Evolutionary conservation across 257 asterid genomes (phyloP).

Genomic region (Prunella vulgaris): DNA sequence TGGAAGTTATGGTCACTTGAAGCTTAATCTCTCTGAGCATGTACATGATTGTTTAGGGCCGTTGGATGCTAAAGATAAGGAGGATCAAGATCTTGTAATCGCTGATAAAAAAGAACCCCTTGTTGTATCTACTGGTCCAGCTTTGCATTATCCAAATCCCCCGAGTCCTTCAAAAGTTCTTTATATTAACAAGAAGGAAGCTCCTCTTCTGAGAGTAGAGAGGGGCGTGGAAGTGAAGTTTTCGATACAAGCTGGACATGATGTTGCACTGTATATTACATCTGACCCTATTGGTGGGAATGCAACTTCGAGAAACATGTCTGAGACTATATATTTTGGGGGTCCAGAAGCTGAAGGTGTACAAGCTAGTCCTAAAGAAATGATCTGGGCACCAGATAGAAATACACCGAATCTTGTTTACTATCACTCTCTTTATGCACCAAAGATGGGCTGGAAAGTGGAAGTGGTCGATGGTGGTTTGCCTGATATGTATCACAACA

Average conservation of each 20-base stretch:
- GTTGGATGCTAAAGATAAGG: slow-evolving; percentile 84
- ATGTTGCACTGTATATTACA: slow-evolving; percentile 91
- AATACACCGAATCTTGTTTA: slow-evolving; percentile 91
- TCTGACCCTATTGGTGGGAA: slow-evolving; percentile 98
- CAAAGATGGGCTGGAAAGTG: slow-evolving; percentile 98
- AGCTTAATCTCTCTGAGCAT: slow-evolving; percentile 60
- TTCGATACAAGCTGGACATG: slow-evolving; percentile 96
- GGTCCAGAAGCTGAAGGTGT: slow-evolving; percentile 96
- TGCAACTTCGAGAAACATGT: slow-evolving; percentile 74
- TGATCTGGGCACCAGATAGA: slow-evolving; percentile 89
- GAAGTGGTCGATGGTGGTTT: slow-evolving; percentile 98
- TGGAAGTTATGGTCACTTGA: slow-evolving; percentile 70
- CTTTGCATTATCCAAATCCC: slow-evolving; percentile 90
- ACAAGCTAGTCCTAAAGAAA: slow-evolving; percentile 73
- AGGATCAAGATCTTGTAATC: slow-evolving; percentile 90
- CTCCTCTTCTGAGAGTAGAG: slow-evolving; percentile 89
- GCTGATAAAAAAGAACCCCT: slow-evolving; percentile 93
- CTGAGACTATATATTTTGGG: slow-evolving; percentile 90
- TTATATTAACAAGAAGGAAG: slow-evolving; percentile 90
- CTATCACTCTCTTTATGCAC: slow-evolving; percentile 76
- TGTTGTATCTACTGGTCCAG: slow-evolving; percentile 64
- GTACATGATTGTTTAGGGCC: slow-evolving; percentile 89
- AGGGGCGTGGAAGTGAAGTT: slow-evolving; percentile 92
- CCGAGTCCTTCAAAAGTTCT: slow-evolving; percentile 89
- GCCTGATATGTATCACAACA: slow-evolving; percentile 89